Base-by-base conservation (phyloP, 2,329 filamentous ascomycete genomes). In the Aureobasidium sp. region DNA sequence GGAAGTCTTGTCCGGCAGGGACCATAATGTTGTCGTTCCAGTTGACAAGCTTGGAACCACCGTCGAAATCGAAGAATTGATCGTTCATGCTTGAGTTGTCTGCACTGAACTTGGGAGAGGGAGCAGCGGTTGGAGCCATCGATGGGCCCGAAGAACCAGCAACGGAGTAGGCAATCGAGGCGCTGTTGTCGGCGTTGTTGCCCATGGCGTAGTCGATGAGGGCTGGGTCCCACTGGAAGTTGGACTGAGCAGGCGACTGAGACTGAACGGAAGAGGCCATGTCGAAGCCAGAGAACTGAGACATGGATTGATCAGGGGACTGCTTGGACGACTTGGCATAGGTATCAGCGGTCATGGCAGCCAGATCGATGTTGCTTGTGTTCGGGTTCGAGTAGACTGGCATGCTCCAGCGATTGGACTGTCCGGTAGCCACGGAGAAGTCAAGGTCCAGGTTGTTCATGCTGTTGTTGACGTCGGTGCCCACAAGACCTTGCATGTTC, bases 11-110 rank as follows among this genome's bases (percentile, higher is more conserved):
- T 45, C 66, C 67, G 29, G 69, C 67, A 3, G 71, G 66, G 62
- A 65, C 69, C 61, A 72, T 62, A 3, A 70, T 70, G 37, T 69
- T 69, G 59, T 73, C 70, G 21, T 66, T 67, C 71, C 71, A 72
- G 54, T 27, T 68, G 65, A 60, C 71, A n/a, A 44, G 59, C 44
- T 57, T 62, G 27, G 64, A 54, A 21, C 58, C 30, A 52, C 37
- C 47, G 39, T 62, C n/a, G 63, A 72, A 69, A 41, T 62, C 66
- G 30, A 61, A 50, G 32, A 59, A 61, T 37, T 65, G 62, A 37
- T 67, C 64, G 57, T 62, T 66, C 9, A 59, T 59, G 39, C 66
- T 67, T 30, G 66, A 63, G 52, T 65, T 66, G n/a, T 59, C 57
- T 36, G 45, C 64, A 52, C 58, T 65, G 15, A 61, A 63, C 42